phyloP scores from a whole-genome alignment of 768 basidiomycete species.

The Psilocybe cubensis region DNA sequence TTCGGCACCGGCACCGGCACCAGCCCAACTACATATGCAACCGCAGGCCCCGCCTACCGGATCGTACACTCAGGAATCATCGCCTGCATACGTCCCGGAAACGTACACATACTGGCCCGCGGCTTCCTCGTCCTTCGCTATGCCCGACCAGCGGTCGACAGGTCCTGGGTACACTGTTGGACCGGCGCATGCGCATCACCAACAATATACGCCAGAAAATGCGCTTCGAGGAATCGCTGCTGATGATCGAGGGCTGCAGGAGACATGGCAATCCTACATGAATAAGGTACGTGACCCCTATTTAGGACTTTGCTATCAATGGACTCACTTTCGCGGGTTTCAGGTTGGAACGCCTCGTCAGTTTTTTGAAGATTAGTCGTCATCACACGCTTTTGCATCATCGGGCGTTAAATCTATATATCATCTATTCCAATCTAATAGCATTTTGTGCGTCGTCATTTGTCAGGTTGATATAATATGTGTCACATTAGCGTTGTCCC shows the following conservation, averaged over 20 bases:
- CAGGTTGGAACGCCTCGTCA: conserved; percentile 49
- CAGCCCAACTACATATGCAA: background rate
- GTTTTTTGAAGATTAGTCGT: conserved; percentile 39
- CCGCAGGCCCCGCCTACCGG: background rate
- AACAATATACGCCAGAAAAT: conserved; percentile 49
- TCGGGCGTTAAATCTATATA: background rate
- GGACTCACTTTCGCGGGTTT: too few species aligned
- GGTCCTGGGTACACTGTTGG: background rate
- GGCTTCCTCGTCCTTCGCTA: conserved; percentile 26
- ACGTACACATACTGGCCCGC: conserved; percentile 37
- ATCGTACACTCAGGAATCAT: background rate
- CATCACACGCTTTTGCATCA: background rate
- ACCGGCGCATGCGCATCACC: conserved; percentile 22
- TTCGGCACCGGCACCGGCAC: conserved; percentile 2
- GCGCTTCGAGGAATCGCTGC: conserved; percentile 51
- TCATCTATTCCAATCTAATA: background rate
- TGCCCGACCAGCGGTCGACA: conserved; percentile 22
- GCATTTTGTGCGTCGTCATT: background rate
- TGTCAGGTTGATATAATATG: background rate
- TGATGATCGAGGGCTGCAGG: conserved; percentile 60
- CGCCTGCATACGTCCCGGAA: conserved; percentile 13
- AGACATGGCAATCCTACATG: conserved; percentile 75
- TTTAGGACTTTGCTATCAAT: too few species aligned
- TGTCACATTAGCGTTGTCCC: background rate
- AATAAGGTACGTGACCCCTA: conserved; percentile 42